Evolutionary conservation across 192 early-diverging fungal species (phyloP).

Genomic region (Coemansia sp.): DNA sequence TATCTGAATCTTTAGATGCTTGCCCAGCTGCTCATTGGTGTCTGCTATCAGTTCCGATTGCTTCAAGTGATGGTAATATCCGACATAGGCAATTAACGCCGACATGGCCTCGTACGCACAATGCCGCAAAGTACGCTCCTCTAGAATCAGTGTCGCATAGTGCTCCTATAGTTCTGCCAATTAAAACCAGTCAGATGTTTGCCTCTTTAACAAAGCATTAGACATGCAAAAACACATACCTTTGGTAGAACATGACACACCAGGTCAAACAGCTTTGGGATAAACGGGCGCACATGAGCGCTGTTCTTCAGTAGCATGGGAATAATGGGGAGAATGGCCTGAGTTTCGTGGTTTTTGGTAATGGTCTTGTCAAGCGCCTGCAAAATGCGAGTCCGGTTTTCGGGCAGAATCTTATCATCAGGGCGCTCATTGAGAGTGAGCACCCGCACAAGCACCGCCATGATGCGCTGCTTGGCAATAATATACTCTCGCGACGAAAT

Average conservation of each 20-base stretch:
- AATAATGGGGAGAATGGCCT: constrained; percentile 28
- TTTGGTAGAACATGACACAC: constrained; percentile 34
- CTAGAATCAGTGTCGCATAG: constrained; percentile 9
- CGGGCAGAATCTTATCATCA: constrained; percentile 18
- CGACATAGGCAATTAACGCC: constrained; percentile 23
- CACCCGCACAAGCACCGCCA: constrained; percentile 16
- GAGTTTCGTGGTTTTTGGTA: constrained; percentile 13
- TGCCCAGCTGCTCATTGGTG: neutral
- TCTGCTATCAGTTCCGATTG: constrained; percentile 24
- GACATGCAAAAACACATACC: constrained; percentile 9
- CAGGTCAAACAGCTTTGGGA: constrained; percentile 30
- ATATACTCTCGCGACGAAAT: constrained; percentile 13
- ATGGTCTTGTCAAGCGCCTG: constrained; percentile 23
- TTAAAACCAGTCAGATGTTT: no score
- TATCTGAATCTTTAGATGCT: neutral
- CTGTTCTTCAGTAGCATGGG: constrained; percentile 32
- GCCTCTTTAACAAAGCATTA: no score
- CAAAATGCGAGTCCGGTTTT: constrained; percentile 25
- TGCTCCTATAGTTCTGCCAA: neutral
- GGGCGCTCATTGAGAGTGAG: constrained; percentile 18
- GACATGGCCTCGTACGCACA: constrained; percentile 32
- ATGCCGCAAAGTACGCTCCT: constrained; percentile 16
- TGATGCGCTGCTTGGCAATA: constrained; percentile 12
- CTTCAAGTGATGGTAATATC: constrained; percentile 40
- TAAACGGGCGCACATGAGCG: constrained; percentile 34